Evolutionary conservation across 106 monocot species (phyloP).

Genomic region (Triglochin maritima): DNA sequence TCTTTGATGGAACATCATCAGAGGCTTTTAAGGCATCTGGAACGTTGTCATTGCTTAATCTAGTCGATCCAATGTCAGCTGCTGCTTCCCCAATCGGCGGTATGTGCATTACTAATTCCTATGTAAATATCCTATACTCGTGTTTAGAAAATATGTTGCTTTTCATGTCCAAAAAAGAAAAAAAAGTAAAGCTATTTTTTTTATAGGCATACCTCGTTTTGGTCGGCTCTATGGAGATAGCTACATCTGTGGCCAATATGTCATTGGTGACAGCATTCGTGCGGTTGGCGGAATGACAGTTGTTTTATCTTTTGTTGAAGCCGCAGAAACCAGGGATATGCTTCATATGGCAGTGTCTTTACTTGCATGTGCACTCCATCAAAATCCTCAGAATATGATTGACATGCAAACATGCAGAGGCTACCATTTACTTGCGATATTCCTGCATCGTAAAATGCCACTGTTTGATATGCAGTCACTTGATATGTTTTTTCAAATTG

Average conservation of each 20-base stretch:
- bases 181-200: not conserved
- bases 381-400: slow-evolving; percentile 70
- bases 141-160: slow-evolving; percentile 1
- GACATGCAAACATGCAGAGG: slow-evolving; percentile 94
- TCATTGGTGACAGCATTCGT: slow-evolving; percentile 80
- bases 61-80: slow-evolving; percentile 88
- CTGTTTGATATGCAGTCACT: slow-evolving; percentile 95
- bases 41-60: slow-evolving; percentile 78
- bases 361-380: slow-evolving; percentile 83
- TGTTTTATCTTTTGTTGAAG: slow-evolving; percentile 83
- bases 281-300: slow-evolving; percentile 90
- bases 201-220: slow-evolving; percentile 89
- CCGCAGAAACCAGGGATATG: slow-evolving; percentile 92
- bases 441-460: slow-evolving; percentile 80
- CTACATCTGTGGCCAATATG: slow-evolving; percentile 67
- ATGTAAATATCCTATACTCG: not conserved
- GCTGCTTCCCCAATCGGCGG: slow-evolving; percentile 99
- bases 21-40: slow-evolving; percentile 83
- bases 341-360: slow-evolving; percentile 77
- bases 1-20: slow-evolving; percentile 89
- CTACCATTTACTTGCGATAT: slow-evolving; percentile 91
- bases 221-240: slow-evolving; percentile 91
- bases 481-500: slow-evolving; percentile 92
- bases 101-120: slow-evolving; percentile 13
- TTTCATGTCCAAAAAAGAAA: not conserved